Percentiles rank a stretch among this genome's conserved stretches.
Evolutionary conservation across 306 rosid genomes (phyloP).

Genomic region (Pyrus communis): DNA sequence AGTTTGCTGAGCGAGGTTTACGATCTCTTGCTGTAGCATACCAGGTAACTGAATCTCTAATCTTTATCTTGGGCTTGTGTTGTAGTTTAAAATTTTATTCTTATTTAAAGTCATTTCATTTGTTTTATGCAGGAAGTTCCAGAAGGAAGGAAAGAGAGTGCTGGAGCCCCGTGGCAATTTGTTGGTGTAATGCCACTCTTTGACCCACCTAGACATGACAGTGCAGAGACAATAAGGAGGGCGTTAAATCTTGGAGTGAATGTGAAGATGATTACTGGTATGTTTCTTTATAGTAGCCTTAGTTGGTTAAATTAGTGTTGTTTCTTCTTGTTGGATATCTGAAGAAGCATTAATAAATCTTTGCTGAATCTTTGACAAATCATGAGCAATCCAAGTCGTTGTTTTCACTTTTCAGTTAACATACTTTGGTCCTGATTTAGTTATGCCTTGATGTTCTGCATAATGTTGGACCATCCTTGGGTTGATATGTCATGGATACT

Average conservation of each 20-base stretch:
- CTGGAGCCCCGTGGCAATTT: slow-evolving; percentile 97
- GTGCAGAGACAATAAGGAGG: slow-evolving; percentile 96
- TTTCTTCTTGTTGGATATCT: slow-evolving; percentile 1
- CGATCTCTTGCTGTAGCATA: slow-evolving; percentile 96
- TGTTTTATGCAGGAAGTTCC: slow-evolving; percentile 77
- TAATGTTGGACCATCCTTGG: not conserved
- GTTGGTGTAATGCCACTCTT: slow-evolving; percentile 91
- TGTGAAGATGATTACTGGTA: slow-evolving; percentile 98
- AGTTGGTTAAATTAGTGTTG: slow-evolving; percentile 1
- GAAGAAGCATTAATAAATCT: not conserved
- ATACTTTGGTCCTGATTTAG: not conserved
- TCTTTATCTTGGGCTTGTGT: not conserved
- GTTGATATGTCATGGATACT: not conserved
- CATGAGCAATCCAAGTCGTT: not conserved
- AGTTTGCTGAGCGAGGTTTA: slow-evolving; percentile 93
- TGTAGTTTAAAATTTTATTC: not conserved
- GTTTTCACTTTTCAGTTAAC: not conserved
- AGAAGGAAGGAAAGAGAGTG: slow-evolving; percentile 80
- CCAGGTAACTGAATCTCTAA: slow-evolving; percentile 48
- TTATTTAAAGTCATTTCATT: not conserved
- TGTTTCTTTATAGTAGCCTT: not conserved
- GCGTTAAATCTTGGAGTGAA: slow-evolving; percentile 97
- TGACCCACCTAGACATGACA: slow-evolving; percentile 98
- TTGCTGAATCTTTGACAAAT: not conserved
- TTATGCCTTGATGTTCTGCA: not conserved